Evolutionary conservation across 768 basidiomycete genomes (phyloP).

Genomic region (Boletus bicolor): DNA sequence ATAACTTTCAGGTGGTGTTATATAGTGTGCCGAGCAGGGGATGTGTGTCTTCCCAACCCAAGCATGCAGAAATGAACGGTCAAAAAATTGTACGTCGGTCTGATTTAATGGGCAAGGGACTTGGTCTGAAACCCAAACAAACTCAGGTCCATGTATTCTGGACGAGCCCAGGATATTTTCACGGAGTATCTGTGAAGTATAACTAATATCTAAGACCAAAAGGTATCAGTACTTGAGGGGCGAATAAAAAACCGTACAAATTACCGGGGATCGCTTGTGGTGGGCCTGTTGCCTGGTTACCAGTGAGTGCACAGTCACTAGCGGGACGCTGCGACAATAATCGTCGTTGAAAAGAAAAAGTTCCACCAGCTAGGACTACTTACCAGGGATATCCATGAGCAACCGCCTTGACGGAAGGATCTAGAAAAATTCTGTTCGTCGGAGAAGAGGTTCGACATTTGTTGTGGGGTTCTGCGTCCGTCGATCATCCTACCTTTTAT

Average conservation of each 20-base stretch:
- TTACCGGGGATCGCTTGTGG: neutral
- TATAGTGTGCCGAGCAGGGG: neutral
- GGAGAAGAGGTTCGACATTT: neutral
- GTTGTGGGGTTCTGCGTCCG: neutral
- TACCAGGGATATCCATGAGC: neutral
- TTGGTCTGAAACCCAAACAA: neutral
- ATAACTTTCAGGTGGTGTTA: neutral
- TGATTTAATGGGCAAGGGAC: neutral
- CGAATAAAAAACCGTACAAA: neutral
- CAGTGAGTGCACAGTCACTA: neutral
- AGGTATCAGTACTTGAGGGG: neutral
- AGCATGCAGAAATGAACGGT: neutral
- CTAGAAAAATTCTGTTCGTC: neutral
- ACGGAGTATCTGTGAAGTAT: neutral
- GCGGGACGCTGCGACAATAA: neutral
- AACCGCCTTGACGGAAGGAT: neutral
- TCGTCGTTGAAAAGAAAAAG: neutral
- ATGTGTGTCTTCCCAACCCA: neutral
- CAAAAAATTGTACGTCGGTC: neutral
- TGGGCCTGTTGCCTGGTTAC: neutral
- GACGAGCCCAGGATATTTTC: neutral
- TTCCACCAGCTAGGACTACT: neutral
- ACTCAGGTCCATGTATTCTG: neutral
- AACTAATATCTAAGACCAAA: neutral
- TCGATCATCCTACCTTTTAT: constrained; percentile 2